These are phyloP conservation scores for Alternaria gaisen DNA, from an alignment of 2,329 filamentous ascomycete species.

Conservation along the genomic window DNA sequence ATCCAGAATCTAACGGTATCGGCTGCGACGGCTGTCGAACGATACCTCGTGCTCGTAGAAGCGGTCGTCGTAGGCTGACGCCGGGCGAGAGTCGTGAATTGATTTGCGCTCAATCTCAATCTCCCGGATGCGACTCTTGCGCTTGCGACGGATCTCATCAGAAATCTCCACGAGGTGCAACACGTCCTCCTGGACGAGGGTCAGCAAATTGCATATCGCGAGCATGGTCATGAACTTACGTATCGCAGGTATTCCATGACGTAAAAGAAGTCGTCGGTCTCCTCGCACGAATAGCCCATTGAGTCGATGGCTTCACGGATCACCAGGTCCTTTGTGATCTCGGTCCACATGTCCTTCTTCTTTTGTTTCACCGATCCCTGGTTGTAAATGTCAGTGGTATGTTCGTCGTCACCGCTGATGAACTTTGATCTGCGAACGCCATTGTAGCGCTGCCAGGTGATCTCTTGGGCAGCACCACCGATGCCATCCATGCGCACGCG, in stretches of 20 bases:
- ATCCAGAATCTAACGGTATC: slow-evolving; percentile 46
- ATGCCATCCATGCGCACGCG: slow-evolving; percentile 82
- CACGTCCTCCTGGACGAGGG: slow-evolving; percentile 76
- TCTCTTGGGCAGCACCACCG: slow-evolving; percentile 77
- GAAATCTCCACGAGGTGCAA: slow-evolving; percentile 82
- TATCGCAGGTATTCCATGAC: slow-evolving; percentile 89
- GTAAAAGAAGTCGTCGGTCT: slow-evolving; percentile 90
- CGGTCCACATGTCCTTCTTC: slow-evolving; percentile 80
- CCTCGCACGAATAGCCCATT: slow-evolving; percentile 86
- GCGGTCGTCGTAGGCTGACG: slow-evolving; percentile 67
- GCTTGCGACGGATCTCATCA: slow-evolving; percentile 78
- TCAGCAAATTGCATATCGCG: slow-evolving; percentile 18
- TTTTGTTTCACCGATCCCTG: slow-evolving; percentile 48
- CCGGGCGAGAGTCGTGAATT: slow-evolving; percentile 57
- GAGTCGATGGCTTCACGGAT: slow-evolving; percentile 85
- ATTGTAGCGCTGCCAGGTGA: slow-evolving; percentile 73
- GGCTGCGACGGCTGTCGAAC: slow-evolving; percentile 61
- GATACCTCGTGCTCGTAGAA: slow-evolving; percentile 74
- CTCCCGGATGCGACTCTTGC: slow-evolving; percentile 66
- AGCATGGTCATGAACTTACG: slow-evolving; percentile 64
- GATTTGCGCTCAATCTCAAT: slow-evolving; percentile 68
- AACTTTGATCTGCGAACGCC: slow-evolving; percentile 78
- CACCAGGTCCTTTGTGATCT: slow-evolving; percentile 94
- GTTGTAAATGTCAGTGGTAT: slow-evolving; percentile 55
- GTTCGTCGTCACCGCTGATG: slow-evolving; percentile 69